Evolutionary conservation across 2,329 filamentous ascomycete genomes (phyloP), one percentile per base, ranked within the genome.

Genomic region (Helminthosporium solani): DNA sequence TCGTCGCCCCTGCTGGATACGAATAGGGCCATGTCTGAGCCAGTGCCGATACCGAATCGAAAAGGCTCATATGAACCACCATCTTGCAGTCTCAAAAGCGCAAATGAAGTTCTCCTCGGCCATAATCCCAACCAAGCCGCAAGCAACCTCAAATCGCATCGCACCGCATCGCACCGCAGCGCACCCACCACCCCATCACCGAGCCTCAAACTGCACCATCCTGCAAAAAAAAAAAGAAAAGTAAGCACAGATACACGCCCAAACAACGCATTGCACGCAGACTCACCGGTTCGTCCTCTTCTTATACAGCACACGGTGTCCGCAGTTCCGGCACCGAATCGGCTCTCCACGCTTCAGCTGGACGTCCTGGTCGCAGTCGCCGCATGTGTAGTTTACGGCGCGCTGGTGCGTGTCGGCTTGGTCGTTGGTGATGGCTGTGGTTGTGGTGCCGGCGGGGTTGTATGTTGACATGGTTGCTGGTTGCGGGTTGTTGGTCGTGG

Each of bases 181-280:
- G 23, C 23, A 25, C 23, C 23, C 23, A 9, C 23, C 23, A 9
- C 9, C 23, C 28, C 28, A 28, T 67, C 58, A 97, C 74, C 92
- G 83, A 41, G 94, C 94, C 78, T 99, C 91, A 66, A 99, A 97
- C 75, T 99, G 94, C 41, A 97, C 91, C 91, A 97, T 96, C 67
- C 92, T 72, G 47, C 16, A 4, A 1, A 16, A 27, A 16, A 16
- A 27, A 20, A 25, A 25, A 18, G 6, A 42, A 23, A 21, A 3
- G 28, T 34, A 27, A 33, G 9, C 30, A 12, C 30, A n/a, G n/a
- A n/a, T n/a, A n/a, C n/a, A n/a, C n/a, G n/a, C n/a, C n/a, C n/a
- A n/a, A n/a, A n/a, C n/a, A n/a, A n/a, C n/a, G n/a, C n/a, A n/a
- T n/a, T n/a, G n/a, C n/a, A n/a, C n/a, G n/a, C n/a, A 39, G 49